Base-by-base conservation (phyloP, 495 filamentous ascomycete genomes). In the Tuber melanosporum region DNA sequence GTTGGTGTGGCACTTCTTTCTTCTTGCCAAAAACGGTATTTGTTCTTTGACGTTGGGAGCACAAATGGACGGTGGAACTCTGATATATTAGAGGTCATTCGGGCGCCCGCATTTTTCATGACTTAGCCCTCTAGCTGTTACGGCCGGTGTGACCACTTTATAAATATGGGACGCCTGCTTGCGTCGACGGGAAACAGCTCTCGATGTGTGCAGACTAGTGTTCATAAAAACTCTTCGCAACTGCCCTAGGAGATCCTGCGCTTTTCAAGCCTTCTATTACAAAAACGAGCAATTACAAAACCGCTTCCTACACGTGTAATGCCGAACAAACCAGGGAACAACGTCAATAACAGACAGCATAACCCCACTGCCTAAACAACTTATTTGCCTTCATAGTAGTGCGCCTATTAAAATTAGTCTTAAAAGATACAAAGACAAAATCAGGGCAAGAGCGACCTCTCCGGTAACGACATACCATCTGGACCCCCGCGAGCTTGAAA, bases 401-500 rank as follows among this genome's bases (percentile, higher is more conserved):
- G 75, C 44, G 82, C 77, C 82, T 83, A 72, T 77, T 9, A 14
- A 66, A 36, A 36, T 66, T 39, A n/a, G 22, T 19, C 71, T 32
- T 39, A 72, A 70, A 80, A 43, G 57, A 36, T 36, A 45, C n/a
- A 20, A 52, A 32, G 36, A 17, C 12, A 52, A 41, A 42, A 32
- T n/a, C 15, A 39, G 70, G 15, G 72, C 44, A 52, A 57, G 72
- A 14, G 32, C 12, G 22, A 57, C 39, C 36, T 74, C n/a, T 66
- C 8, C 26, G 44, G n/a, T 62, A n/a, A 14, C 8, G 26, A 79
- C 77, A 42, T 46, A 82, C 95, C 95, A 99, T 99, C 85, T 99
- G 93, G 73, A 98, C 85, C 14, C 95, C 95, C 41, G 94, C 96
- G 71, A 94, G 87, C 85, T 93, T 92, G 85, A 96, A 98, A 69